Evolutionary conservation across 2,329 filamentous ascomycete genomes (phyloP).

Genomic region (Ophiostoma pallidulum): DNA sequence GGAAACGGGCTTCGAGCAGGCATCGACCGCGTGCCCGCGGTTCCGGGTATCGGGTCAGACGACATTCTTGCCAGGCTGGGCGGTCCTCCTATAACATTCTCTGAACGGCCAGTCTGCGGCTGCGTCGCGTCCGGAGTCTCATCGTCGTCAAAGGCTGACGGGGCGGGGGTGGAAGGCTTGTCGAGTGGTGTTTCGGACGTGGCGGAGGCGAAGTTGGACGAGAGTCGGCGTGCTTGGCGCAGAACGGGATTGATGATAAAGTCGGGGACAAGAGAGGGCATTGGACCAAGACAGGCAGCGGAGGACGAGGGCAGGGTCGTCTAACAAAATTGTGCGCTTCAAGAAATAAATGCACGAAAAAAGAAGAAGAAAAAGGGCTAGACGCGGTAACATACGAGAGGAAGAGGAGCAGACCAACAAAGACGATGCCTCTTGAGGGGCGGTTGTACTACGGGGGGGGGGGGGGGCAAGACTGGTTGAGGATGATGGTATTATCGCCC

Average conservation of each 20-base stretch:
- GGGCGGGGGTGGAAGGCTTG: conserved; percentile 9
- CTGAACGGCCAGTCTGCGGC: background rate
- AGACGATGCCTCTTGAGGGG: background rate
- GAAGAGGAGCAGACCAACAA: background rate
- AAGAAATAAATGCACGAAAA: background rate
- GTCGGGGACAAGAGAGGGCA: conserved; percentile 55
- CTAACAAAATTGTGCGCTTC: too few relatives aligned
- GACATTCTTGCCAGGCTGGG: background rate
- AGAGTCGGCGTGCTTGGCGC: conserved; percentile 56
- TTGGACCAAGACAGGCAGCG: conserved; percentile 22
- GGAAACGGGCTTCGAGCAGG: background rate
- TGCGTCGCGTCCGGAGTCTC: conserved; percentile 16
- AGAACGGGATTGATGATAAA: conserved; percentile 58
- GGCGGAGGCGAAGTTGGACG: conserved; percentile 28
- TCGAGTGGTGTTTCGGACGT: conserved; percentile 27
- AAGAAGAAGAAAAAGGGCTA: background rate
- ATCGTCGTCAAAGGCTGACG: conserved; percentile 14
- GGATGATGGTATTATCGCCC: background rate
- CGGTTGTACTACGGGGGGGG: background rate
- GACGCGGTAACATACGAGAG: background rate
- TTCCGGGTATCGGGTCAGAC: background rate
- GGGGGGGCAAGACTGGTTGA: background rate
- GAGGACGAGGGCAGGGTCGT: background rate
- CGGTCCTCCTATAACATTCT: background rate
- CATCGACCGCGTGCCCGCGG: background rate